A percentile compares a stretch with the other conserved stretches of the same genome.
These are phyloP conservation scores for Cornus florida DNA, from an alignment of 148 eudicot genomes.

Conservation along the genomic window DNA sequence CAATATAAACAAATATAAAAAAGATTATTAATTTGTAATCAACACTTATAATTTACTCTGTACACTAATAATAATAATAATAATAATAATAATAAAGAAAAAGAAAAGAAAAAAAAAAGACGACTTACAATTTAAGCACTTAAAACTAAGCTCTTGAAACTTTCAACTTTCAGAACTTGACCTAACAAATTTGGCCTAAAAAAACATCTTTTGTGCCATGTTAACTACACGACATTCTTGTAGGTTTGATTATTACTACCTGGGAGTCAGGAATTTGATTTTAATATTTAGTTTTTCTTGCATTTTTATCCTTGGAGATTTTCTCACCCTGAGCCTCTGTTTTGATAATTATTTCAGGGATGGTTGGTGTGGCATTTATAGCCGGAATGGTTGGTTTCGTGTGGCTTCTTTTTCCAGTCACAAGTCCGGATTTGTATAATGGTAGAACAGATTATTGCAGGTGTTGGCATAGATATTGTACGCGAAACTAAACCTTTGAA, in stretches of 20 bases:
- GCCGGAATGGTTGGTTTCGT: conserved; percentile 58
- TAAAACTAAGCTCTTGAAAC: no score
- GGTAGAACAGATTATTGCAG: conserved; percentile 49
- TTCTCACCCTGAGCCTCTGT: not conserved
- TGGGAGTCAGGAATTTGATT: not conserved
- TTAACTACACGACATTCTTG: not conserved
- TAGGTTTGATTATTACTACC: not conserved
- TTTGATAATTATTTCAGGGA: conserved; percentile 41
- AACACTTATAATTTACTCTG: no score
- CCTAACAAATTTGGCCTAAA: not conserved
- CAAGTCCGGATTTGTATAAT: conserved; percentile 59
- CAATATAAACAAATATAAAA: no score
- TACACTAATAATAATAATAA: no score
- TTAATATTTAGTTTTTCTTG: no score
- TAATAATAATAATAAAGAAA: no score
- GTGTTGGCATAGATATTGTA: conserved; percentile 83
- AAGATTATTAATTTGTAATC: no score
- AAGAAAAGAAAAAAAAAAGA: no score
- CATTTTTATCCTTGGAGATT: not conserved
- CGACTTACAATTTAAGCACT: no score
- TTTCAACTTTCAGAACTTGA: no score
- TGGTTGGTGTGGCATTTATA: conserved; percentile 47
- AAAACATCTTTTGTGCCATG: not conserved
- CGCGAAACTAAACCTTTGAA: conserved; percentile 37
- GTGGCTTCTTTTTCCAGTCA: conserved; percentile 61